Conservation (phyloP, 768 basidiomycete species). For the Tephrocybe sp. region DNA sequence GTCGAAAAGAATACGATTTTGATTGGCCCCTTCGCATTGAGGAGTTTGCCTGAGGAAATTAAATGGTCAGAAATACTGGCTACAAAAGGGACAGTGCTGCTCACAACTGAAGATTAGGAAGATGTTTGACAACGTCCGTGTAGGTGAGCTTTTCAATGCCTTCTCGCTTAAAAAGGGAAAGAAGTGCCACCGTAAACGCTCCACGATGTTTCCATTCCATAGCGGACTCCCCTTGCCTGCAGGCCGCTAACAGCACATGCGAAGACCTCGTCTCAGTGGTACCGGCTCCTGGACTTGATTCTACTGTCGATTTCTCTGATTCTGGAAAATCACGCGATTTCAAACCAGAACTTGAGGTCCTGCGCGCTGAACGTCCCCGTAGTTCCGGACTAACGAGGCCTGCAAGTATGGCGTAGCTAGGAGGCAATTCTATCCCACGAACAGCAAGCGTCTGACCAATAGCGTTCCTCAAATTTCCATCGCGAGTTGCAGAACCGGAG, state of each 20-base stretch:
- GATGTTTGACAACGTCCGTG: conserved; percentile 1
- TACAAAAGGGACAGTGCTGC: neutral
- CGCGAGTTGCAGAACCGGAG: neutral
- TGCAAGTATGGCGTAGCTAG: neutral
- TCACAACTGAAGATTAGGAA: neutral
- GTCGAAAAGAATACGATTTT: neutral
- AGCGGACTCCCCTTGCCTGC: neutral
- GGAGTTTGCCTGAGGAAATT: neutral
- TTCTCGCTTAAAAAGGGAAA: neutral
- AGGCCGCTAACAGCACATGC: conserved; percentile 9
- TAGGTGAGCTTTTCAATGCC: conserved; percentile 4
- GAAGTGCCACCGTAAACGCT: neutral
- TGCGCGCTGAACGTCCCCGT: neutral
- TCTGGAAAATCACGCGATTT: too few species aligned
- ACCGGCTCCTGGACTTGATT: too few species aligned
- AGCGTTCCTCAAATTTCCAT: too few species aligned
- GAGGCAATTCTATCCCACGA: too few species aligned
- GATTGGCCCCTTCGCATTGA: conserved; percentile 5
- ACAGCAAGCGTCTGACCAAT: neutral
- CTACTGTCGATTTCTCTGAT: too few species aligned
- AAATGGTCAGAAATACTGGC: neutral
- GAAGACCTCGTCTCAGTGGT: neutral
- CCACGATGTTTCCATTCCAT: neutral
- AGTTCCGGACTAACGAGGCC: neutral
- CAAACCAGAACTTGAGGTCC: neutral